phyloP scores from a whole-genome alignment of 2,329 filamentous ascomycete genomes.

The Colletotrichum spinosum region DNA sequence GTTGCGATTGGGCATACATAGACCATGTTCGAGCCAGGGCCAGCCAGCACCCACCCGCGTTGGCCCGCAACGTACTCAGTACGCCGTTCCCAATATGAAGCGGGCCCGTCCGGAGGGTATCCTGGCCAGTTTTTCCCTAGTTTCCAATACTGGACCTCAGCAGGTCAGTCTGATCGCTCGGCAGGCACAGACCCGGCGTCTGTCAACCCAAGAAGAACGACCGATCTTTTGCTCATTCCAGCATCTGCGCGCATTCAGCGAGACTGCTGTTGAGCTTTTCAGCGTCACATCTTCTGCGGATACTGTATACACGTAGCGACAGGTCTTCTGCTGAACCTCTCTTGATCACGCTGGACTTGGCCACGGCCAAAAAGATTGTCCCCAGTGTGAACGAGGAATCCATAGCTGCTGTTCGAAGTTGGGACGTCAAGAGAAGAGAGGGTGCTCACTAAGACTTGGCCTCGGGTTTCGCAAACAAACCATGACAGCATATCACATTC shows the following conservation, averaged over 20 bases:
- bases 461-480: not conserved
- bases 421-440: no score
- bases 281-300: no score
- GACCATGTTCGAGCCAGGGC: constrained; percentile 24
- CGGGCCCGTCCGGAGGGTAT: constrained; percentile 33
- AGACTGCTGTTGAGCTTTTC: not conserved
- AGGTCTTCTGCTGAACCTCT: not conserved
- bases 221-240: constrained; percentile 13
- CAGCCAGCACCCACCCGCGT: constrained; percentile 31
- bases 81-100: constrained; percentile 36
- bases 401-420: no score
- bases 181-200: constrained; percentile 28
- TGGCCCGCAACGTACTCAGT: constrained; percentile 28
- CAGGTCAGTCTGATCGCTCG: constrained; percentile 33
- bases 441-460: not conserved
- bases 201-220: constrained; percentile 16
- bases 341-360: no score
- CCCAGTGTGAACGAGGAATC: no score
- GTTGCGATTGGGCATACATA: constrained; percentile 30
- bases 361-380: no score
- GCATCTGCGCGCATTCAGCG: constrained; percentile 21
- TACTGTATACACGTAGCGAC: not conserved
- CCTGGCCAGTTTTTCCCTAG: constrained; percentile 14
- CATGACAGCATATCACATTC: constrained; percentile 18
- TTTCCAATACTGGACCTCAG: constrained; percentile 15